Evolutionary conservation across 225 moss, liverwort and hornwort species (phyloP).

Genomic region (Sphagnum tenellum): DNA sequence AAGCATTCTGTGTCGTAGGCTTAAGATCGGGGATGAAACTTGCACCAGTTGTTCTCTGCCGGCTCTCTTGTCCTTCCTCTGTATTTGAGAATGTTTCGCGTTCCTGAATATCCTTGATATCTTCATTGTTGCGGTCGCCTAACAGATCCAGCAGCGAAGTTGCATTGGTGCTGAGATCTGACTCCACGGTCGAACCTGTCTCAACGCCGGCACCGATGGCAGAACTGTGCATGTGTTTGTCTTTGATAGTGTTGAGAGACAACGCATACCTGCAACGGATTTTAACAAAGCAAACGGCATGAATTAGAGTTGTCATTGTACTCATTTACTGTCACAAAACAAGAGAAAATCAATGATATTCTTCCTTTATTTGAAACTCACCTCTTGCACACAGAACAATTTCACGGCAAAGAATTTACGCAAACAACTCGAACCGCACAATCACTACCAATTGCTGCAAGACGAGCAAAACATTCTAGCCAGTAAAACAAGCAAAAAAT

Average conservation of each 20-base stretch:
- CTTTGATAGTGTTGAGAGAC: slow-evolving; percentile 30
- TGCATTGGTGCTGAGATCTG: slow-evolving; percentile 37
- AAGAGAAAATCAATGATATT: too few relatives aligned
- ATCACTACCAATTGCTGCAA: too few relatives aligned
- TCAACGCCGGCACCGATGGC: slow-evolving; percentile 22
- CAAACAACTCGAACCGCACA: neutral
- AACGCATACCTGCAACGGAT: slow-evolving; percentile 16
- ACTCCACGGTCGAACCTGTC: slow-evolving; percentile 44
- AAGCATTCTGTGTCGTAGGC: slow-evolving; percentile 23
- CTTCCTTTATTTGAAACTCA: too few relatives aligned
- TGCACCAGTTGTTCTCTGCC: neutral
- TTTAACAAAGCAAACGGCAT: neutral
- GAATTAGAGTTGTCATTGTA: neutral
- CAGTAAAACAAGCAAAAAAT: neutral
- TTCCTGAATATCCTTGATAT: neutral
- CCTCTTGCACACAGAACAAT: too few relatives aligned
- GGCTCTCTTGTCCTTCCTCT: neutral
- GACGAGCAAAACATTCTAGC: too few relatives aligned
- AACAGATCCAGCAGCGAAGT: slow-evolving; percentile 7
- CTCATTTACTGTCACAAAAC: too few relatives aligned
- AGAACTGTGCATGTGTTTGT: slow-evolving; percentile 24
- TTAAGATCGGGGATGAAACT: slow-evolving; percentile 15
- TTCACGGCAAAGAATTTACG: neutral
- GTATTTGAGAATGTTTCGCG: neutral
- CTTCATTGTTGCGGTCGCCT: slow-evolving; percentile 5